Evolutionary conservation across 169 alveolate genomes (phyloP).

Genomic region (Babesia ovata): DNA sequence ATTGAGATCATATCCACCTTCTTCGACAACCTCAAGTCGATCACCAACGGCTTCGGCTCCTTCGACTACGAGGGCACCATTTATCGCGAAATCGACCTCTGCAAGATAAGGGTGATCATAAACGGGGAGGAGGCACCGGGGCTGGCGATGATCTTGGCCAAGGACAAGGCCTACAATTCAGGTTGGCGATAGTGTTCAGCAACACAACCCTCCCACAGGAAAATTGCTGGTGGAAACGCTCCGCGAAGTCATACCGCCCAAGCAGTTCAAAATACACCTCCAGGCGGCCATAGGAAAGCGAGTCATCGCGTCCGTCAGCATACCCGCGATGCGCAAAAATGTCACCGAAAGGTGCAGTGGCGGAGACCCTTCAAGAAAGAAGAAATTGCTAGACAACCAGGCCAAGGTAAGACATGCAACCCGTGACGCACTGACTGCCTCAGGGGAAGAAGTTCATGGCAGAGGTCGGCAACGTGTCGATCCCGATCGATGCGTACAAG

Average conservation of each 20-base stretch:
- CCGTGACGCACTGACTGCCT: not conserved
- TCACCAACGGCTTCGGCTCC: constrained; percentile 87
- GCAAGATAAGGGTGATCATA: constrained; percentile 77
- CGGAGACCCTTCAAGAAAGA: constrained; percentile 92
- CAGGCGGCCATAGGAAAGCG: constrained; percentile 89
- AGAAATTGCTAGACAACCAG: constrained; percentile 89
- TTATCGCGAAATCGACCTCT: constrained; percentile 79
- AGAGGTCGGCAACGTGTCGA: constrained; percentile 60
- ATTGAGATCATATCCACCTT: constrained; percentile 90
- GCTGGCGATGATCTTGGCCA: constrained; percentile 82
- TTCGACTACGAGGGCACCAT: constrained; percentile 84
- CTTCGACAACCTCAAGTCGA: constrained; percentile 87
- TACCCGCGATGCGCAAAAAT: constrained; percentile 88
- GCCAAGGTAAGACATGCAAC: constrained; percentile 76
- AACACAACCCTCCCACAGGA: constrained; percentile 37
- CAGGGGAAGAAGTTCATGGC: constrained; percentile 71
- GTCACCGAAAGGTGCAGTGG: constrained; percentile 93
- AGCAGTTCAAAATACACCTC: constrained; percentile 86
- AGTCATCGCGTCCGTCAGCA: constrained; percentile 85
- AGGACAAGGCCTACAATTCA: constrained; percentile 75
- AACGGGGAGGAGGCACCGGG: constrained; percentile 89
- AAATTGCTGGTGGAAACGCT: constrained; percentile 78
- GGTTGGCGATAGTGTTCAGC: constrained; percentile 4
- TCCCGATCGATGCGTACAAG: constrained; percentile 67
- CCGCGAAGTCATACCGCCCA: constrained; percentile 85